Percentiles rank a stretch among this genome's conserved stretches.
Evolutionary conservation across 108 stramenopile genomes (phyloP).

Genomic region (Epipyxis sp.): DNA sequence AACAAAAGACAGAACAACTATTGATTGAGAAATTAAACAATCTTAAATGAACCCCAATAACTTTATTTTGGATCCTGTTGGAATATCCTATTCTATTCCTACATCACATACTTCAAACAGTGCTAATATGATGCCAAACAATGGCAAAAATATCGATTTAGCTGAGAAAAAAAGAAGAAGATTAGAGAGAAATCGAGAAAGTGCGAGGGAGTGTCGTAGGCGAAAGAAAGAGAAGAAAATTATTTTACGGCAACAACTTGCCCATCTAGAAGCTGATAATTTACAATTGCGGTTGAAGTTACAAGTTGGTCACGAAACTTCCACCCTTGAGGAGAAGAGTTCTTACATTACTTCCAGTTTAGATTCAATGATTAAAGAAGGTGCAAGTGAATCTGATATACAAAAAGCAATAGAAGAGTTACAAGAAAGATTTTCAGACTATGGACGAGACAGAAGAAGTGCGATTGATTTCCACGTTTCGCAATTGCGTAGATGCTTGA

Average conservation of each 20-base stretch:
- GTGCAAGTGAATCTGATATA: constrained; percentile 73
- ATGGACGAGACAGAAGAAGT: constrained; percentile 72
- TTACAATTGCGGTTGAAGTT: constrained; percentile 75
- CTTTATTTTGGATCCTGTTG: no score
- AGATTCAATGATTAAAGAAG: constrained; percentile 59
- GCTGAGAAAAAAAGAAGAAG: constrained; percentile 71
- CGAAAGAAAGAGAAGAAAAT: constrained; percentile 73
- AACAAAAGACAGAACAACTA: no score
- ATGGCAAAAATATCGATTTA: no score
- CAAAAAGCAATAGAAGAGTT: constrained; percentile 71
- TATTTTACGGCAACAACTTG: constrained; percentile 70
- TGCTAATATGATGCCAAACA: no score
- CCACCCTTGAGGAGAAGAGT: not conserved
- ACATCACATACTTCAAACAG: no score
- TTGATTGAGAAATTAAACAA: no score
- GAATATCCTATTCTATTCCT: no score
- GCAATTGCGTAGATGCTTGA: constrained; percentile 24
- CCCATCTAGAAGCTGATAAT: constrained; percentile 77
- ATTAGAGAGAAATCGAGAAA: constrained; percentile 76
- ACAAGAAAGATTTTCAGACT: constrained; percentile 79
- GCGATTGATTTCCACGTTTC: constrained; percentile 72
- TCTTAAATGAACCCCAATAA: no score
- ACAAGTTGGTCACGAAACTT: constrained; percentile 55
- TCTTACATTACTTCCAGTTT: not conserved
- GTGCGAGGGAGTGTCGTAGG: constrained; percentile 73